Evolutionary conservation across 1,284 basidiomycete genomes (phyloP).

Genomic region (Ganoderma multipileum): DNA sequence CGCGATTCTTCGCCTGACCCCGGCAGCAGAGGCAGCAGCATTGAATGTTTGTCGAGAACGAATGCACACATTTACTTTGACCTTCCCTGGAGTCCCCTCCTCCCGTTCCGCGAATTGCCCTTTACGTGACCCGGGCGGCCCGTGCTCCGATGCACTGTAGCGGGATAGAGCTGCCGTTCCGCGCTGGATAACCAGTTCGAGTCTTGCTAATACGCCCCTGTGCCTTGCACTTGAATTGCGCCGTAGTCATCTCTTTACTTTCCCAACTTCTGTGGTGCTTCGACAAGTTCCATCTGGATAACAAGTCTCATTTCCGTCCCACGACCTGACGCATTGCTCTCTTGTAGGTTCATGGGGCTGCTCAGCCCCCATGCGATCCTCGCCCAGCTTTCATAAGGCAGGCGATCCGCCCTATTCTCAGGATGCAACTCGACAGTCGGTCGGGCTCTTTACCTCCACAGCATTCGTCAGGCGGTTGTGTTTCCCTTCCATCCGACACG

Average conservation of each 20-base stretch:
- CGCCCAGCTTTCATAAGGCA: neutral
- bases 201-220: neutral
- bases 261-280: neutral
- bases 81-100: neutral
- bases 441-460: neutral
- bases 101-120: neutral
- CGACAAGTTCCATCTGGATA: neutral
- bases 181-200: neutral
- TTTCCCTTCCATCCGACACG: constrained; percentile 4
- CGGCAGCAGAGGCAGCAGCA: neutral
- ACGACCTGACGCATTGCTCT: neutral
- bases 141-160: neutral
- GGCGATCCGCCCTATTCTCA: neutral
- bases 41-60: neutral
- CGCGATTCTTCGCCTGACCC: neutral
- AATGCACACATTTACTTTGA: neutral
- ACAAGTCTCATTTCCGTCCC: constrained; percentile 5
- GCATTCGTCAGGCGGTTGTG: neutral
- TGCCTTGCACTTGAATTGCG: neutral
- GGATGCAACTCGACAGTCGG: neutral
- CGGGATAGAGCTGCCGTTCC: neutral
- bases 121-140: neutral
- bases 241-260: neutral
- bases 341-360: neutral
- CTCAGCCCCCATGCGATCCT: neutral